Percentiles rank a stretch among this genome's conserved stretches.
phyloP scores from a whole-genome alignment of 192 early-diverging fungal genomes.

The Pilaira anomala region DNA sequence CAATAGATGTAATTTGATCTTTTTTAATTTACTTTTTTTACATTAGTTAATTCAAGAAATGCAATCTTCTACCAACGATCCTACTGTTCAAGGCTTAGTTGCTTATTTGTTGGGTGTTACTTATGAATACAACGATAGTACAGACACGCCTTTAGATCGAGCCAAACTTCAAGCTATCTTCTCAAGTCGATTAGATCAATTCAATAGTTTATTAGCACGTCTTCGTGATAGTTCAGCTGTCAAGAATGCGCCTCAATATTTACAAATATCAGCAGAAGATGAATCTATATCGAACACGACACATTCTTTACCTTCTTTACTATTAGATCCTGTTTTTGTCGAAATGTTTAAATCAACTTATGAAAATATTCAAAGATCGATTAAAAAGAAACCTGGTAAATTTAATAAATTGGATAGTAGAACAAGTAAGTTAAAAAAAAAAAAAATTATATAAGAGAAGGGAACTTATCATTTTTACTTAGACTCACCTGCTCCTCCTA shows the following conservation, averaged over 20 bases:
- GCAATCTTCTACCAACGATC: conserved; percentile 80
- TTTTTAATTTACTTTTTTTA: not conserved
- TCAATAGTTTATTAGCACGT: conserved; percentile 76
- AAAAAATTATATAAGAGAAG: not conserved
- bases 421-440: conserved; percentile 4
- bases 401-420: conserved; percentile 17
- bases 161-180: conserved; percentile 80
- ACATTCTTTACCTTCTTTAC: conserved; percentile 62
- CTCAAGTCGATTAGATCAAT: conserved; percentile 86
- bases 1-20: too few relatives aligned
- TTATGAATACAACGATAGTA: conserved; percentile 86
- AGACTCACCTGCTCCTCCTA: conserved; percentile 4
- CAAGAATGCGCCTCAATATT: conserved; percentile 66
- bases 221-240: conserved; percentile 82
- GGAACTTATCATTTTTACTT: not conserved
- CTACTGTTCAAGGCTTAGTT: conserved; percentile 85
- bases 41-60: conserved; percentile 88
- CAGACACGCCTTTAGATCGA: conserved; percentile 67
- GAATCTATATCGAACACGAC: conserved; percentile 36
- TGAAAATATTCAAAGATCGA: conserved; percentile 49
- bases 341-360: conserved; percentile 80
- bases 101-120: conserved; percentile 84
- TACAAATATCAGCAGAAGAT: conserved; percentile 62
- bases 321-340: conserved; percentile 81
- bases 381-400: conserved; percentile 35